A percentile compares a stretch with the other conserved stretches of the same genome.
Evolutionary conservation across 805 yeast species (phyloP).

Genomic region (Candida ascalaphidarum): DNA sequence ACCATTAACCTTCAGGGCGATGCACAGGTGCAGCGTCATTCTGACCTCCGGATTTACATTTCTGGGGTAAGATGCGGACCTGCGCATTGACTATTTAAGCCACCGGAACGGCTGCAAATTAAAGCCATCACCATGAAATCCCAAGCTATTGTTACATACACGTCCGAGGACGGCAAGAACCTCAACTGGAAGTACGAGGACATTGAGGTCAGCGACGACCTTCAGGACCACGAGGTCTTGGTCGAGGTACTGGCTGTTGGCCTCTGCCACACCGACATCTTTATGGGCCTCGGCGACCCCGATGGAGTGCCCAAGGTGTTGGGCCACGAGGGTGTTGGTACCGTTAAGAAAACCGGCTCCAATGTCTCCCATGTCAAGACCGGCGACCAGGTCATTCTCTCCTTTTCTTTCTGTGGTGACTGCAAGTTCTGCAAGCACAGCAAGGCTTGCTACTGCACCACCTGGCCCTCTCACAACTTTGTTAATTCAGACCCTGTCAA

Average conservation of each 20-base stretch:
- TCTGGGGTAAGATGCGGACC: no score
- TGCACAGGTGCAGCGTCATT: no score
- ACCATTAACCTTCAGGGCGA: no score
- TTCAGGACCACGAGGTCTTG: slow-evolving; percentile 2
- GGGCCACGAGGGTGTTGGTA: slow-evolving; percentile 4
- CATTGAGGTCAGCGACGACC: slow-evolving; percentile 3
- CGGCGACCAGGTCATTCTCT: slow-evolving; percentile 4
- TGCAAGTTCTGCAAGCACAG: slow-evolving; percentile 2
- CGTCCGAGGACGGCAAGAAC: slow-evolving; percentile 2
- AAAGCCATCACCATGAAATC: no score
- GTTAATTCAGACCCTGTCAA: no score
- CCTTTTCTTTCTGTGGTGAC: slow-evolving; percentile 2
- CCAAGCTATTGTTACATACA: slow-evolving; percentile 4
- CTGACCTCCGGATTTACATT: no score
- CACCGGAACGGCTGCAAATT: no score
- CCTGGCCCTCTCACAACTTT: no score
- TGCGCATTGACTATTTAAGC: no score
- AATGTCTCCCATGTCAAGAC: slow-evolving; percentile 1
- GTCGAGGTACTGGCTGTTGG: slow-evolving; percentile 4
- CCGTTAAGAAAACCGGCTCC: slow-evolving; percentile 2
- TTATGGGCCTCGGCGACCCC: neutral
- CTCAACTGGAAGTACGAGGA: slow-evolving; percentile 3
- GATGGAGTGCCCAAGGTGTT: slow-evolving; percentile 2
- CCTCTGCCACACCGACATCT: slow-evolving; percentile 4
- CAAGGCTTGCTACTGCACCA: no score